Conservation (phyloP, 371 early-diverging fungal genomes). For the Thermomucor indicae-seudaticae region DNA sequence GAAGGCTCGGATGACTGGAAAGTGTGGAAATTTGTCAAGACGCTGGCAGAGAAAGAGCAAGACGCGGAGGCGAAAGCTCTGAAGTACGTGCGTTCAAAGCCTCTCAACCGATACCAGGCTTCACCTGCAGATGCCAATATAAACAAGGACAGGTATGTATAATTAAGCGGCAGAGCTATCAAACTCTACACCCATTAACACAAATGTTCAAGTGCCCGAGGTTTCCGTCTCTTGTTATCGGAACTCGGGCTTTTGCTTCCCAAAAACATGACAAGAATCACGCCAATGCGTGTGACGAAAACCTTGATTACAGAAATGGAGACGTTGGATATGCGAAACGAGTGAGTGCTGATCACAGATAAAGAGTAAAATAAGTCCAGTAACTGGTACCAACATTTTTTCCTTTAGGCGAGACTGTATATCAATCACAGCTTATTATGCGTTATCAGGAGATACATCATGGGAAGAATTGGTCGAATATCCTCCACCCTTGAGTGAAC, state of each 20-base stretch:
- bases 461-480: constrained; percentile 55
- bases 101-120: constrained; percentile 4
- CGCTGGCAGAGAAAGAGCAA: constrained; percentile 26
- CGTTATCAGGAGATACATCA: constrained; percentile 43
- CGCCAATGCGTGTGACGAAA: constrained; percentile 61
- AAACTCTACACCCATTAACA: background rate
- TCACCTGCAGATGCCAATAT: constrained; percentile 14
- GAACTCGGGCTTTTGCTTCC: constrained; percentile 62
- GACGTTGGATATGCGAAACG: constrained; percentile 60
- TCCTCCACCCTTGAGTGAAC: constrained; percentile 46
- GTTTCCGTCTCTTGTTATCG: constrained; percentile 60
- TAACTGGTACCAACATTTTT: background rate
- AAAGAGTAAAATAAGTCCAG: background rate
- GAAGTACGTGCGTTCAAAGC: background rate
- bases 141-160: constrained; percentile 19
- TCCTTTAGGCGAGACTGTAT: constrained; percentile 67
- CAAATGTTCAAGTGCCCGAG: constrained; percentile 28
- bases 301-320: constrained; percentile 61
- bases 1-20: constrained; percentile 27
- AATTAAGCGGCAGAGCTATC: background rate
- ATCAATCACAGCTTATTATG: constrained; percentile 60
- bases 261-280: constrained; percentile 52
- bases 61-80: constrained; percentile 11
- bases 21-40: constrained; percentile 27
- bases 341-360: constrained; percentile 40